phyloP scores from a whole-genome alignment of 2,329 filamentous ascomycete genomes.

The Fusarium praegraminearum region DNA sequence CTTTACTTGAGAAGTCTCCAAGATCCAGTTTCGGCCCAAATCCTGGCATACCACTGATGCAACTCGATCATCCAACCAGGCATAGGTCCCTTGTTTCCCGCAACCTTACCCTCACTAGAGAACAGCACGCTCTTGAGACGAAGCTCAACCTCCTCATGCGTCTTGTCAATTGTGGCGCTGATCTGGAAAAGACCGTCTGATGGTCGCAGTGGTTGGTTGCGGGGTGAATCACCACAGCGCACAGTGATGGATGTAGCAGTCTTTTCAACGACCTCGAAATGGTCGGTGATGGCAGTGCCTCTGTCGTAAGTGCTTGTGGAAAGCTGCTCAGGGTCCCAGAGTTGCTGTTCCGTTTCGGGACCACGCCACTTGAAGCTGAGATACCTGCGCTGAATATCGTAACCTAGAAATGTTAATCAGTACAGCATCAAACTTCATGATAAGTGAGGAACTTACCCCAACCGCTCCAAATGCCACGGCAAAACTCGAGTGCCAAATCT shows the following conservation, averaged over 20 bases:
- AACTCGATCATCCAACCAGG: constrained; percentile 47
- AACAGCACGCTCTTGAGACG: constrained; percentile 74
- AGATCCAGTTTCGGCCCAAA: constrained; percentile 56
- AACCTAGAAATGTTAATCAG: constrained; percentile 56
- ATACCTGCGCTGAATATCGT: constrained; percentile 68
- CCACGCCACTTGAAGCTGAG: constrained; percentile 70
- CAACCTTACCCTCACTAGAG: constrained; percentile 54
- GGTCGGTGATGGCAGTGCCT: constrained; percentile 75
- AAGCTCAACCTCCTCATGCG: constrained; percentile 71
- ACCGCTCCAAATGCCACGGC: constrained; percentile 74
- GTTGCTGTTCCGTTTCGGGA: constrained; percentile 70
- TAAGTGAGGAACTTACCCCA: constrained; percentile 59
- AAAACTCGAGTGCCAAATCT: constrained; percentile 72
- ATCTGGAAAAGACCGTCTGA: constrained; percentile 77
- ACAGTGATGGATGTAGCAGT: constrained; percentile 70
- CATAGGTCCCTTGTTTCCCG: constrained; percentile 52
- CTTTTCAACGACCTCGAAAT: constrained; percentile 78
- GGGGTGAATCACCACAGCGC: constrained; percentile 74
- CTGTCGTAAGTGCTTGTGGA: constrained; percentile 67
- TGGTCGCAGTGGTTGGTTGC: constrained; percentile 65
- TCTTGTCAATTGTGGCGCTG: constrained; percentile 68
- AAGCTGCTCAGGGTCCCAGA: constrained; percentile 71
- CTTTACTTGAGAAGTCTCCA: constrained; percentile 53
- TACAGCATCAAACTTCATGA: background rate
- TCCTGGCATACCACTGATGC: constrained; percentile 57